These are phyloP conservation scores for Backusella mclennaniae DNA, from an alignment of 192 early-diverging fungal genomes.

Conservation along the genomic window DNA sequence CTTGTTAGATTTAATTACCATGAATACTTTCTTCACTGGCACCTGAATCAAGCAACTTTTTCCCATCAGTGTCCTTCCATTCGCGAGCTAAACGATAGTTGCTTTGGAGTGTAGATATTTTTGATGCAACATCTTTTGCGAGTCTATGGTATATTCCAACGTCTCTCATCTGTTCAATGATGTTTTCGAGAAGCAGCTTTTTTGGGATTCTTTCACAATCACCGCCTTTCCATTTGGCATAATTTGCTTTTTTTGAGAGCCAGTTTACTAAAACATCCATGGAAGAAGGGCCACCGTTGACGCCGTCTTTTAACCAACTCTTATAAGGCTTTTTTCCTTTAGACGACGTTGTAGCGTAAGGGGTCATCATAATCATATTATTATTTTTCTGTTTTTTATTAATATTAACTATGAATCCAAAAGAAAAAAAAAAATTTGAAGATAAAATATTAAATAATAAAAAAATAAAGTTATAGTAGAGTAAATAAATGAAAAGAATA, in stretches of 20 bases:
- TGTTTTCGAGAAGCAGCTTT: constrained; percentile 24
- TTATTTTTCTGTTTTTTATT: constrained; percentile 2
- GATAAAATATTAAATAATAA: not conserved
- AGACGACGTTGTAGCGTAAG: constrained; percentile 20
- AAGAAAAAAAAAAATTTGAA: not conserved
- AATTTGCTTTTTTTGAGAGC: constrained; percentile 31
- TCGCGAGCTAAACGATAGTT: constrained; percentile 34
- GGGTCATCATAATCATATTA: constrained; percentile 27
- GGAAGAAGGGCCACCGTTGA: constrained; percentile 29
- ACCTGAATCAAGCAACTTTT: constrained; percentile 22
- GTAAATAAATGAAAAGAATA: not conserved
- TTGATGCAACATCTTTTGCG: constrained; percentile 29
- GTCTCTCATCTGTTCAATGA: constrained; percentile 31
- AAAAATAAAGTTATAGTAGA: not conserved
- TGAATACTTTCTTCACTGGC: constrained; percentile 25
- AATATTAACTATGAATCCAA: not conserved
- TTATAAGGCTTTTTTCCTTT: constrained; percentile 36
- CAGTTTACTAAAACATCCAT: constrained; percentile 32
- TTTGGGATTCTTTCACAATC: constrained; percentile 33
- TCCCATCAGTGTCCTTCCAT: constrained; percentile 32
- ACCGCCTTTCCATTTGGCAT: constrained; percentile 31
- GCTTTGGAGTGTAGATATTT: constrained; percentile 34
- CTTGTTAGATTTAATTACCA: constrained; percentile 19
- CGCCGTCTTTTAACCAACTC: constrained; percentile 33
- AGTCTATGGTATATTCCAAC: constrained; percentile 31